A percentile compares a stretch with the other conserved stretches of the same genome.
Conservation (phyloP, 352 stramenopile species). For the Globisporangium viniferum region DNA sequence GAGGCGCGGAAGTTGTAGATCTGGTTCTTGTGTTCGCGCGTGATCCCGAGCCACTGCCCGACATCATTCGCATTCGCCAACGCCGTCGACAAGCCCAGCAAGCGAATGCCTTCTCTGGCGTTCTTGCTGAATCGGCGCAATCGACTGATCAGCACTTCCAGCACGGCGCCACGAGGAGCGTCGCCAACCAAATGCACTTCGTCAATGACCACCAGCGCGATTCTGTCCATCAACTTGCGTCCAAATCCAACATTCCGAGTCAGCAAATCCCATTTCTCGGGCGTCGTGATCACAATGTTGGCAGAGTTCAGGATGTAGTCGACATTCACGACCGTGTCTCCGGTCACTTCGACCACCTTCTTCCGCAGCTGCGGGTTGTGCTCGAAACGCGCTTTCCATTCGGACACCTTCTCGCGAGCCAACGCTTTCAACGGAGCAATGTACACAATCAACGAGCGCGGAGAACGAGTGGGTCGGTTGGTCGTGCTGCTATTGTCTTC, state of each 20-base stretch:
- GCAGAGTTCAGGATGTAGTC: conserved; percentile 87
- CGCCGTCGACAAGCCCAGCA: conserved; percentile 96
- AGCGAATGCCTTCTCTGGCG: conserved; percentile 70
- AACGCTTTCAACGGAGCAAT: conserved; percentile 97
- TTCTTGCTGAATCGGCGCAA: conserved; percentile 72
- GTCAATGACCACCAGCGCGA: conserved; percentile 94
- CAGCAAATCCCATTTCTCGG: conserved; percentile 98
- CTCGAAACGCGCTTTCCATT: conserved; percentile 96
- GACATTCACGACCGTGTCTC: conserved; percentile 94
- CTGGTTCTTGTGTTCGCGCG: conserved; percentile 57
- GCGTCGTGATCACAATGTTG: conserved; percentile 97
- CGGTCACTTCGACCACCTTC: conserved; percentile 95
- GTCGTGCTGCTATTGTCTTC: background rate
- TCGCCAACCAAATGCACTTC: conserved; percentile 98
- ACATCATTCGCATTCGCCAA: conserved; percentile 96
- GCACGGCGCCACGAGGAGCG: conserved; percentile 89
- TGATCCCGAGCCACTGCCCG: conserved; percentile 96
- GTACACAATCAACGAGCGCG: conserved; percentile 91
- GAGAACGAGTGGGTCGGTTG: background rate
- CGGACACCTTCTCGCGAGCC: conserved; percentile 93
- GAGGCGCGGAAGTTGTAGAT: conserved; percentile 95
- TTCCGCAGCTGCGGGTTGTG: conserved; percentile 76
- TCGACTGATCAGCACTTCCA: conserved; percentile 90
- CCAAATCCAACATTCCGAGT: conserved; percentile 88
- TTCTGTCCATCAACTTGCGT: conserved; percentile 61